phyloP scores from a whole-genome alignment of 2,329 filamentous ascomycete species.

The Epichloe festucae region DNA sequence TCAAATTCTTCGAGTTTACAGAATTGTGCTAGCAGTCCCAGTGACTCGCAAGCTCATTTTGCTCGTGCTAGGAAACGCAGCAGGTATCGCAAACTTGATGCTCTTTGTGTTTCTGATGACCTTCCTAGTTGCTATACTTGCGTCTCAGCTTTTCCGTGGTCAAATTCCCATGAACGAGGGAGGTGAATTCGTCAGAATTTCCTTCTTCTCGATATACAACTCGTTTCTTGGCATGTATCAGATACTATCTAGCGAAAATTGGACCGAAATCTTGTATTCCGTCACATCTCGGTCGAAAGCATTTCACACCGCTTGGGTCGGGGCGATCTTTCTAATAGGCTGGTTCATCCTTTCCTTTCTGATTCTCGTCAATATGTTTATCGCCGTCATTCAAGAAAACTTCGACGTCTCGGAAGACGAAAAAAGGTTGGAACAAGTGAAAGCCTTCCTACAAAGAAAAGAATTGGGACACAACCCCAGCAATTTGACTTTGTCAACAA shows the following conservation, averaged over 20 bases:
- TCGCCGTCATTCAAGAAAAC: conserved; percentile 99
- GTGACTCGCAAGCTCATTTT: conserved; percentile 78
- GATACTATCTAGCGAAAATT: conserved; percentile 89
- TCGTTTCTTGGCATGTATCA: conserved; percentile 97
- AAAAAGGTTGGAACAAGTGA: conserved; percentile 92
- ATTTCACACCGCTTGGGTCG: conserved; percentile 77
- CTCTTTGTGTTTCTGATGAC: conserved; percentile 94
- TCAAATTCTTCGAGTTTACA: conserved; percentile 84
- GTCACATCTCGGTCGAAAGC: conserved; percentile 56
- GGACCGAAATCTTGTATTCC: conserved; percentile 78
- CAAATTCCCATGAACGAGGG: conserved; percentile 53
- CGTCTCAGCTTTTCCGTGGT: conserved; percentile 82
- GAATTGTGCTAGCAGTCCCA: conserved; percentile 78
- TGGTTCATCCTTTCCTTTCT: conserved; percentile 96
- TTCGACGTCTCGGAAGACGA: conserved; percentile 98
- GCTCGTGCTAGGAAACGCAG: conserved; percentile 79
- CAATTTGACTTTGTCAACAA: conserved; percentile 64
- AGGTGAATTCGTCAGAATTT: conserved; percentile 54
- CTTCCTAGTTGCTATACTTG: conserved; percentile 86
- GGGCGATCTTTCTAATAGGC: conserved; percentile 75
- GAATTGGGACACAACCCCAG: conserved; percentile 61
- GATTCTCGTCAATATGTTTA: conserved; percentile 98
- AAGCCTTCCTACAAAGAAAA: conserved; percentile 83
- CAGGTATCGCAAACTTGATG: conserved; percentile 87
- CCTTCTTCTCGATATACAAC: conserved; percentile 87